These are phyloP conservation scores for Lecanosticta acicola DNA, from an alignment of 2,329 filamentous ascomycete genomes.

Conservation along the genomic window DNA sequence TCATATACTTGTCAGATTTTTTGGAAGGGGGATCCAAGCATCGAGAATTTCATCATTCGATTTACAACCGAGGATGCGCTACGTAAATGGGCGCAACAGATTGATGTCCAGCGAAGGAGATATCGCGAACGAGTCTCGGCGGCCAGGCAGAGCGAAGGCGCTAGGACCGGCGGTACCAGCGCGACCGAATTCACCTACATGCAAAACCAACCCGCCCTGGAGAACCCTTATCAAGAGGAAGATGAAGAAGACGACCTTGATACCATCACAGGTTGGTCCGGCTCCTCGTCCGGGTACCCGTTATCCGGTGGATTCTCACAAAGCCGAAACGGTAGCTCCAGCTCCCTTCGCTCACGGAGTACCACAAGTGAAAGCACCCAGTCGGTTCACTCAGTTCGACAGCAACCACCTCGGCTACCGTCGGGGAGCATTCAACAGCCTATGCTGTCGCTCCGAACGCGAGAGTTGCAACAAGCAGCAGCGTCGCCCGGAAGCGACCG, in stretches of 20 bases:
- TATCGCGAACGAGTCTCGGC: slow-evolving; percentile 42
- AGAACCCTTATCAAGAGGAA: slow-evolving; percentile 75
- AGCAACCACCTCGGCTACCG: slow-evolving; percentile 63
- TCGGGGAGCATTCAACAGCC: slow-evolving; percentile 48
- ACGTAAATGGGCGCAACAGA: slow-evolving; percentile 81
- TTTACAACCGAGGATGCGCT: slow-evolving; percentile 88
- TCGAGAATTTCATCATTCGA: slow-evolving; percentile 93
- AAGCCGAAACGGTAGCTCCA: slow-evolving; percentile 20
- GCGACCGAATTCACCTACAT: slow-evolving; percentile 77
- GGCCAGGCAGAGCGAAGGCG: slow-evolving; percentile 41
- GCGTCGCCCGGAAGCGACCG: slow-evolving; percentile 58
- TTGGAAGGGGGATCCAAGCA: slow-evolving; percentile 94
- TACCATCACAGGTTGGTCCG: slow-evolving; percentile 23
- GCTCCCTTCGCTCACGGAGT: slow-evolving; percentile 21
- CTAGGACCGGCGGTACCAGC: slow-evolving; percentile 40
- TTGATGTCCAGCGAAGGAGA: slow-evolving; percentile 65
- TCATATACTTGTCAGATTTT: slow-evolving; percentile 95
- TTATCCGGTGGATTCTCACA: slow-evolving; percentile 12
- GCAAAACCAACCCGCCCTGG: slow-evolving; percentile 59
- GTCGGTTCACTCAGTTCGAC: slow-evolving; percentile 12
- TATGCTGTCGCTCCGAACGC: slow-evolving; percentile 64
- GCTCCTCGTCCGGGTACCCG: slow-evolving; percentile 2
- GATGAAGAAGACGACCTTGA: slow-evolving; percentile 50
- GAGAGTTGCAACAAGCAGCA: slow-evolving; percentile 44
- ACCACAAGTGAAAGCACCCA: slow-evolving; percentile 18